Evolutionary conservation across 495 filamentous ascomycete genomes (phyloP).

Genomic region (Astrothelium macrocarpum): DNA sequence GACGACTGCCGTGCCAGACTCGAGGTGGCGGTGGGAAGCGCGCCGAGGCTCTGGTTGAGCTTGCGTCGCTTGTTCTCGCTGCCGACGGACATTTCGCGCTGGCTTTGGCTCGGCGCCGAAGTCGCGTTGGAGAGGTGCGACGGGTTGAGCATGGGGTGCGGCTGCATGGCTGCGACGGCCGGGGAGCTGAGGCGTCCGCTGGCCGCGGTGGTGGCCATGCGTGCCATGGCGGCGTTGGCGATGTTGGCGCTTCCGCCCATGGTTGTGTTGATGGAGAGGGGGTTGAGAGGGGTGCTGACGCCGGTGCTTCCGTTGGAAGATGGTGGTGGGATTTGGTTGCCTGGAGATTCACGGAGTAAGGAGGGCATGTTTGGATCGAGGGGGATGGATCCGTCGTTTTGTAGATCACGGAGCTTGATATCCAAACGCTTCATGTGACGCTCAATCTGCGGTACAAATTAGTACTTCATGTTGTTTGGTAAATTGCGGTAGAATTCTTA

Average conservation of each 20-base stretch:
- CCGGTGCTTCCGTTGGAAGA: constrained; percentile 36
- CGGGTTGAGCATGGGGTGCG: constrained; percentile 10
- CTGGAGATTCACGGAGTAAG: constrained; percentile 51
- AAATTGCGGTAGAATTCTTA: constrained; percentile 19
- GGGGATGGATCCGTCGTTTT: constrained; percentile 67
- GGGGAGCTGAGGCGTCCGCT: constrained; percentile 10
- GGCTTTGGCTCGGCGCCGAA: constrained; percentile 44
- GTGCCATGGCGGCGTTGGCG: constrained; percentile 29
- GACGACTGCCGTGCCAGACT: constrained; percentile 70
- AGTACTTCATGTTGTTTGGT: not conserved
- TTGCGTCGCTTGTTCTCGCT: constrained; percentile 64
- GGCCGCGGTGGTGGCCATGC: constrained; percentile 24
- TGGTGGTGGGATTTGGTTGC: constrained; percentile 45
- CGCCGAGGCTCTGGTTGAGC: constrained; percentile 53
- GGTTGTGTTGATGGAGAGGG: constrained; percentile 29
- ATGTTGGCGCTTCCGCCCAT: constrained; percentile 24
- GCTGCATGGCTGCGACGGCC: constrained; percentile 16
- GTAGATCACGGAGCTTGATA: constrained; percentile 70
- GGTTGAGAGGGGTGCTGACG: constrained; percentile 37
- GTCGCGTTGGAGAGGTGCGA: constrained; percentile 36
- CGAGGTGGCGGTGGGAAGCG: constrained; percentile 59
- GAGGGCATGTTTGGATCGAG: constrained; percentile 72
- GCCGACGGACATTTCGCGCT: constrained; percentile 67
- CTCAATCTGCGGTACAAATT: constrained; percentile 44
- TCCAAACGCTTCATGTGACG: constrained; percentile 84